Percentiles rank a stretch among this genome's conserved stretches.
Evolutionary conservation across 768 basidiomycete species (phyloP).

Genomic region (Boletales sp.): DNA sequence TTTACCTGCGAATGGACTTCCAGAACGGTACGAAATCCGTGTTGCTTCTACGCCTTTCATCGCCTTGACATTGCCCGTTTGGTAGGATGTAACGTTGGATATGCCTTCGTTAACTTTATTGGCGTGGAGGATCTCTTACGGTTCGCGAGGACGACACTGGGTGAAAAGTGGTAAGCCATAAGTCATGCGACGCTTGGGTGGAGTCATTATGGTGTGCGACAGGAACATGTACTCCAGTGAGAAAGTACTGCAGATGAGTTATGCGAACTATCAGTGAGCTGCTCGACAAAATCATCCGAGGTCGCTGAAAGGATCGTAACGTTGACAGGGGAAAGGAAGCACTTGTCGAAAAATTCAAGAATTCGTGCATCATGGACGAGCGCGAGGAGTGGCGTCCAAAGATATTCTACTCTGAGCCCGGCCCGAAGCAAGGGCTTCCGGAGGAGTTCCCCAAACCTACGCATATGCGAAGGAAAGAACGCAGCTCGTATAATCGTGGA

Average conservation of each 20-base stretch:
- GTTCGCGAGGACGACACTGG: constrained; percentile 72
- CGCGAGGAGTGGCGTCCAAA: constrained; percentile 79
- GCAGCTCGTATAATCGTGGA: constrained; percentile 76
- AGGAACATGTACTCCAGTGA: constrained; percentile 94
- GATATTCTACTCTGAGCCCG: constrained; percentile 73
- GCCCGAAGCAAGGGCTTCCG: constrained; percentile 66
- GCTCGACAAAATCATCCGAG: constrained; percentile 1
- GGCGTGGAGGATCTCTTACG: constrained; percentile 67
- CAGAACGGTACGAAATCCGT: constrained; percentile 54
- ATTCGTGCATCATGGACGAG: constrained; percentile 88
- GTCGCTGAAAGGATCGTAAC: constrained; percentile 2
- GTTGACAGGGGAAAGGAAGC: constrained; percentile 76
- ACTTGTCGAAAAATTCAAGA: constrained; percentile 88
- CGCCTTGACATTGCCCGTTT: constrained; percentile 1
- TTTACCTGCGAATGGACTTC: constrained; percentile 87
- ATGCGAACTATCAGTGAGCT: constrained; percentile 89
- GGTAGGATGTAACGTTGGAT: constrained; percentile 72
- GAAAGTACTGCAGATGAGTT: constrained; percentile 88
- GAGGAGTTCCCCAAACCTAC: constrained; percentile 84
- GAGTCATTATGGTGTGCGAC: constrained; percentile 6
- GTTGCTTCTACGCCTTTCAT: neutral
- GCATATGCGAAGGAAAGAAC: constrained; percentile 75
- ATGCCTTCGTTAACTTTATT: constrained; percentile 91
- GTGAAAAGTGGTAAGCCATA: constrained; percentile 69
- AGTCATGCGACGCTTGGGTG: neutral